Percentiles rank a stretch among this genome's conserved stretches.
These are phyloP conservation scores for Carnegiea gigantea DNA, from an alignment of 179 eudicot species.

Conservation along the genomic window DNA sequence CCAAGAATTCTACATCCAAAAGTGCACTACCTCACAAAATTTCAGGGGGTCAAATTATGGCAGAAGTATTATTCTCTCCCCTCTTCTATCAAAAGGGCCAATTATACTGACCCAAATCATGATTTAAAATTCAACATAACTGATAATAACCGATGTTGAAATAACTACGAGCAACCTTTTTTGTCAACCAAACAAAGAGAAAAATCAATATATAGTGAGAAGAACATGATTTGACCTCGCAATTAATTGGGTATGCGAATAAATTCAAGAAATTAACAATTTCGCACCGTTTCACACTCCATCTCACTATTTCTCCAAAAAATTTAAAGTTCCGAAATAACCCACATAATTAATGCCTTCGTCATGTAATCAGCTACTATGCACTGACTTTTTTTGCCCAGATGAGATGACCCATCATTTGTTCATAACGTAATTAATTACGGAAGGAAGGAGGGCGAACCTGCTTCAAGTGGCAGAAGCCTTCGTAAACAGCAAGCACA, in stretches of 20 bases:
- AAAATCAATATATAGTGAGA: neutral
- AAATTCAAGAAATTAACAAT: conserved; percentile 12
- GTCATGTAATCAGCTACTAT: conserved; percentile 6
- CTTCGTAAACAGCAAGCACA: conserved; percentile 51
- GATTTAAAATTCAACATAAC: conserved; percentile 7
- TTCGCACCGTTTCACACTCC: conserved; percentile 7
- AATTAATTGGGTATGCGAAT: conserved; percentile 1
- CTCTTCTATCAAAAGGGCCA: neutral
- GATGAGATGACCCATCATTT: too few species aligned
- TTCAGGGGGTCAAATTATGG: neutral
- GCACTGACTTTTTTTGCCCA: neutral
- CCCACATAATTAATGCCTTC: neutral
- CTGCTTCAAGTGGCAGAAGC: conserved; percentile 54
- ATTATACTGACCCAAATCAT: conserved; percentile 11
- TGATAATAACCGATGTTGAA: neutral
- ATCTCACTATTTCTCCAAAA: conserved; percentile 1
- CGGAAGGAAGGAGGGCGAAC: conserved; percentile 18
- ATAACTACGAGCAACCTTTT: neutral
- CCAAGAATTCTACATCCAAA: conserved; percentile 15
- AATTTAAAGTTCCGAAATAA: conserved; percentile 9
- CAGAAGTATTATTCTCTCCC: neutral
- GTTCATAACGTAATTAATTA: neutral
- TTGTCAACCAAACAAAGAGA: neutral
- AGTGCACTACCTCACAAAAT: conserved; percentile 15
- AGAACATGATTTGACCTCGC: neutral